Conservation (phyloP, 2,329 filamentous ascomycete species). For the Apiospora phragmitis region DNA sequence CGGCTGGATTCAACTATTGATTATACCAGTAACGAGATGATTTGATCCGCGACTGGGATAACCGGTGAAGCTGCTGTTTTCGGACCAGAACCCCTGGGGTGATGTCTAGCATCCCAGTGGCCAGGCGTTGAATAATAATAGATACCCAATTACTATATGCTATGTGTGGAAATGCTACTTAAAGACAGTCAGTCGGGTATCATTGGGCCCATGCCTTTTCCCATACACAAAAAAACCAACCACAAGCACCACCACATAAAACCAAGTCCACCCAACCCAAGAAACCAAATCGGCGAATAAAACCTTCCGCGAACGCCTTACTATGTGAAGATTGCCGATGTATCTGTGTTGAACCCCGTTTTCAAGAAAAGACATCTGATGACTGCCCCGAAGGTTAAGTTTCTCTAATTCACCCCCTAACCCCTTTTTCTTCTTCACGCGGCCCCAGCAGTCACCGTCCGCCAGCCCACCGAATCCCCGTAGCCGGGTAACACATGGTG, state of each 20-base stretch:
- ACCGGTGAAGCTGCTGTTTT: too few relatives aligned
- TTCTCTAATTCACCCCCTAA: neutral
- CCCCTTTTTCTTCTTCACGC: neutral
- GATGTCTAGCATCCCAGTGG: too few relatives aligned
- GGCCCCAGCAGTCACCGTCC: neutral
- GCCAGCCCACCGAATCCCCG: conserved; percentile 15
- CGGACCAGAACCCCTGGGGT: too few relatives aligned
- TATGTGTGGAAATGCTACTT: neutral
- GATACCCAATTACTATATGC: neutral
- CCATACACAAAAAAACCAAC: neutral
- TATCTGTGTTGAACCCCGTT: neutral
- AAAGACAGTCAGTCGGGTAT: conserved; percentile 5
- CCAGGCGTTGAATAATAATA: neutral
- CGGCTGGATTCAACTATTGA: too few relatives aligned
- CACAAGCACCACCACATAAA: neutral
- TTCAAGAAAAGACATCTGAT: neutral
- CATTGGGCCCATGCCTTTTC: neutral
- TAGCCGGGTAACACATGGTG: conserved; percentile 39
- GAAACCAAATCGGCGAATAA: neutral
- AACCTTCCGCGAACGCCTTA: neutral
- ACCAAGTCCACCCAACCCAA: neutral
- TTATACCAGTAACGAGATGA: too few relatives aligned
- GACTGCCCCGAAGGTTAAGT: neutral
- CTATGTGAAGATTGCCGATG: neutral
- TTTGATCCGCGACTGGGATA: too few relatives aligned